Conservation (phyloP, 2,329 filamentous ascomycete species). For the Fusarium pseudoanthophilum region DNA sequence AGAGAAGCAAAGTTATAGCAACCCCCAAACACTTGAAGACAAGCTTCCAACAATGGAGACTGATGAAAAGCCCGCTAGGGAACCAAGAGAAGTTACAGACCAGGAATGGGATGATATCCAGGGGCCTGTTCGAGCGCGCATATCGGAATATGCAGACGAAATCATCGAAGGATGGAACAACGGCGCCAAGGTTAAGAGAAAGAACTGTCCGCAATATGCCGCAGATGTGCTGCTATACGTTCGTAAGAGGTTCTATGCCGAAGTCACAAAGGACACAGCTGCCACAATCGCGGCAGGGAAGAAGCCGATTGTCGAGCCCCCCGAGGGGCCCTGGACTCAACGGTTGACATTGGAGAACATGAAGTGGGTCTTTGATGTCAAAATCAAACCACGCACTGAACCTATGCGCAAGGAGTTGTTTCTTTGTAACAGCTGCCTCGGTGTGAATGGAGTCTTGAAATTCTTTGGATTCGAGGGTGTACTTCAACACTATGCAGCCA, state of each 20-base stretch:
- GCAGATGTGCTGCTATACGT: constrained; percentile 76
- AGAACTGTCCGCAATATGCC: constrained; percentile 75
- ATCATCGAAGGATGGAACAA: constrained; percentile 74
- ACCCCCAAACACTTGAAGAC: constrained; percentile 52
- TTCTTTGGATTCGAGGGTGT: constrained; percentile 81
- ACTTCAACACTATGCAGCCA: constrained; percentile 85
- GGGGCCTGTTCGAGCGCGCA: constrained; percentile 71
- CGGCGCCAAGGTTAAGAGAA: constrained; percentile 70
- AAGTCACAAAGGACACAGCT: constrained; percentile 64
- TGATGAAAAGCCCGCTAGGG: constrained; percentile 1
- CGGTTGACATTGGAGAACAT: constrained; percentile 83
- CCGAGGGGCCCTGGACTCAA: constrained; percentile 65
- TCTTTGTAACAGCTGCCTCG: constrained; percentile 73
- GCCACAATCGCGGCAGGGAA: constrained; percentile 58
- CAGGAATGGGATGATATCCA: constrained; percentile 78
- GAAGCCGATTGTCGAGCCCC: constrained; percentile 58
- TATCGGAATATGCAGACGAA: constrained; percentile 75
- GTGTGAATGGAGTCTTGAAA: constrained; percentile 66
- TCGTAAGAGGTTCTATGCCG: constrained; percentile 72
- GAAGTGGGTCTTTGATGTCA: constrained; percentile 85
- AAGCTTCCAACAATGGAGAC: not conserved
- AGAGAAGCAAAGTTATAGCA: constrained; percentile 54
- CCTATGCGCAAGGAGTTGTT: constrained; percentile 77
- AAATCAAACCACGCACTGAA: constrained; percentile 77
- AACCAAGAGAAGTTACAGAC: constrained; percentile 66